Evolutionary conservation across 2,329 filamentous ascomycete species (phyloP).

Genomic region (Ophiostoma pallidulum): DNA sequence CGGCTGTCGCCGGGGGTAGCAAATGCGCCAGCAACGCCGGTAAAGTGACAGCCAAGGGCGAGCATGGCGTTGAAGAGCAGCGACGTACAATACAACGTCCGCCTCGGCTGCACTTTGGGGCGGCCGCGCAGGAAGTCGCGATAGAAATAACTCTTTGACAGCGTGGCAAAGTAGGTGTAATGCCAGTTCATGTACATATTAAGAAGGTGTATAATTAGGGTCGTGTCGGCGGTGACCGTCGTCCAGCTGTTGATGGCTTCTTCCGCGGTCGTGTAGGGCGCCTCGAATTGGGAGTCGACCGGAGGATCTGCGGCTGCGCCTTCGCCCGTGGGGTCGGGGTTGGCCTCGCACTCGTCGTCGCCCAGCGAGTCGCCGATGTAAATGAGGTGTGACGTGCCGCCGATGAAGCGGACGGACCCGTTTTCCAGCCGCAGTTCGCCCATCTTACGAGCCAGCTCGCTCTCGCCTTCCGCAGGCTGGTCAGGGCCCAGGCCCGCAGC

Average conservation of each 20-base stretch:
- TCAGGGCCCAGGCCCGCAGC: constrained; percentile 26
- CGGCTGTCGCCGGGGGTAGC: constrained; percentile 62
- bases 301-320: constrained; percentile 25
- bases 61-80: constrained; percentile 91
- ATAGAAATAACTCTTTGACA: constrained; percentile 80
- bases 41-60: constrained; percentile 88
- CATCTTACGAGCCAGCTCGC: constrained; percentile 84
- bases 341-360: constrained; percentile 13
- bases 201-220: constrained; percentile 75
- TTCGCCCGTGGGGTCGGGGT: not conserved
- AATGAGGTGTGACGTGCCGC: constrained; percentile 87
- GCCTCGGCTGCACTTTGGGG: constrained; percentile 39
- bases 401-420: constrained; percentile 81
- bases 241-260: constrained; percentile 82
- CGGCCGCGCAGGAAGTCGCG: constrained; percentile 71
- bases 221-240: constrained; percentile 66
- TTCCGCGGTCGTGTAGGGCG: constrained; percentile 35
- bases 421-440: constrained; percentile 81
- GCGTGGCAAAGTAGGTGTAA: constrained; percentile 88
- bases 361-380: constrained; percentile 52
- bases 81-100: constrained; percentile 73
- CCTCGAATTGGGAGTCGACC: constrained; percentile 35
- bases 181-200: constrained; percentile 99
- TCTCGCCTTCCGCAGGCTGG: constrained; percentile 49
- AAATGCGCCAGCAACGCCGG: constrained; percentile 62